phyloP scores from a whole-genome alignment of 83 land plant genomes.

The Picea abies region DNA sequence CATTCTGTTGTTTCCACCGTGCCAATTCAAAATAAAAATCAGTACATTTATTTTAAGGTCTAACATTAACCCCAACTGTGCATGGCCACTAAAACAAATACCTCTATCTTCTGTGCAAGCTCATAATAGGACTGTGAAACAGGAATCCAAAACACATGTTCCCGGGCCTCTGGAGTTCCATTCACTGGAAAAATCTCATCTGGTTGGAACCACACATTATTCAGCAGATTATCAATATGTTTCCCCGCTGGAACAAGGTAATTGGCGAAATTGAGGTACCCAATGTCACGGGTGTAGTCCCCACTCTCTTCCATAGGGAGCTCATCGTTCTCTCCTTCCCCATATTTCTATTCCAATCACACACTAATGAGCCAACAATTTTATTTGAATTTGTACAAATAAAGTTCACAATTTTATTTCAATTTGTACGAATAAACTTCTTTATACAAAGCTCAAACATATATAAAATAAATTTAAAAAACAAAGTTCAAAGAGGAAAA shows the following conservation, averaged over 20 bases:
- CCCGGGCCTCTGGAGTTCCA: constrained; percentile 33
- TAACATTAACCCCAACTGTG: neutral
- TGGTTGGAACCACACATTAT: constrained; percentile 36
- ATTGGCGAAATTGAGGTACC: constrained; percentile 28
- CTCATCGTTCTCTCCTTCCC: constrained; percentile 19
- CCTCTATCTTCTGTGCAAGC: constrained; percentile 25
- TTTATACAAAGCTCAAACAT: no score
- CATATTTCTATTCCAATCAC: constrained; percentile 23
- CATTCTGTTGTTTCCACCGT: constrained; percentile 17
- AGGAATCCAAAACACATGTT: constrained; percentile 32
- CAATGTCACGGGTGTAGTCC: constrained; percentile 33
- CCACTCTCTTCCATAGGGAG: constrained; percentile 28
- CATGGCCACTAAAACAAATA: constrained; percentile 6
- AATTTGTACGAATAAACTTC: neutral
- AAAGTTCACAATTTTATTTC: neutral
- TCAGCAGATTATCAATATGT: constrained; percentile 16
- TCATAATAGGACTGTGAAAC: constrained; percentile 22
- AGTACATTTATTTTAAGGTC: neutral
- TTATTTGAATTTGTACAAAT: no score
- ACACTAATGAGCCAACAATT: neutral
- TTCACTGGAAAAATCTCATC: constrained; percentile 35
- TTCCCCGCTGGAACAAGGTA: constrained; percentile 2
- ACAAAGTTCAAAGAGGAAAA: neutral
- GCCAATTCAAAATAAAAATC: neutral
- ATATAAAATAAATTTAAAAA: neutral